Evolutionary conservation across 2,329 filamentous ascomycete genomes (phyloP).

Genomic region (Huntiella abstrusa): DNA sequence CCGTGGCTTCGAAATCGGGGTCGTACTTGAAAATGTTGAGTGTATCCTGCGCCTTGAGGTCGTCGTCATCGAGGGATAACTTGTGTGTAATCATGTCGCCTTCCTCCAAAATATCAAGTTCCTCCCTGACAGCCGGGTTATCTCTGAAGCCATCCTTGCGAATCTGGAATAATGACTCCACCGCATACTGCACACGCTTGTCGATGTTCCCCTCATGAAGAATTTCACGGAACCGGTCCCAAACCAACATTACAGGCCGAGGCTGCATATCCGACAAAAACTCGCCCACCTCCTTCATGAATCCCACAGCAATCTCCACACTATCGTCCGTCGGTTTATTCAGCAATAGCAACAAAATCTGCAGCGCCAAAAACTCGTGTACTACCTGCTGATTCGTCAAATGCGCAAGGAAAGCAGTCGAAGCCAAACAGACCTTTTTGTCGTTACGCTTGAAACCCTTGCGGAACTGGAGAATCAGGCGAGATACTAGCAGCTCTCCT

Average conservation of each 20-base stretch:
- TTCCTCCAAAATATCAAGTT: constrained; percentile 88
- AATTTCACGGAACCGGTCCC: constrained; percentile 89
- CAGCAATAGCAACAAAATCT: constrained; percentile 79
- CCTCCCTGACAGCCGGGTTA: constrained; percentile 74
- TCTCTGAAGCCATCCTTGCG: constrained; percentile 95
- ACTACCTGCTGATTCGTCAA: constrained; percentile 91
- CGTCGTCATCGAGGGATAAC: constrained; percentile 54
- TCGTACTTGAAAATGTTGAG: constrained; percentile 96
- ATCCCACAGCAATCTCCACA: constrained; percentile 87
- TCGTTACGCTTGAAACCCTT: constrained; percentile 94
- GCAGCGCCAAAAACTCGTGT: constrained; percentile 80
- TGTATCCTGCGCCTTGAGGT: constrained; percentile 66
- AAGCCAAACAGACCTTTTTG: constrained; percentile 84
- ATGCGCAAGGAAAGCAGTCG: constrained; percentile 87
- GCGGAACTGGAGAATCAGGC: constrained; percentile 78
- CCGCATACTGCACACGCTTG: constrained; percentile 97
- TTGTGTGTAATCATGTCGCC: constrained; percentile 95
- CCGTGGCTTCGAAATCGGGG: constrained; percentile 71
- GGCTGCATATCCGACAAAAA: constrained; percentile 91
- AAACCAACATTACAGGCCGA: constrained; percentile 72
- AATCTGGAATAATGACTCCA: constrained; percentile 92
- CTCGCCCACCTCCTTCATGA: constrained; percentile 83
- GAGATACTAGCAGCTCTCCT: constrained; percentile 71
- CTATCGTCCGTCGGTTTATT: constrained; percentile 95
- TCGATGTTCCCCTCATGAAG: constrained; percentile 94